phyloP scores from a whole-genome alignment of 768 basidiomycete species.

The Suillus alpinus region DNA sequence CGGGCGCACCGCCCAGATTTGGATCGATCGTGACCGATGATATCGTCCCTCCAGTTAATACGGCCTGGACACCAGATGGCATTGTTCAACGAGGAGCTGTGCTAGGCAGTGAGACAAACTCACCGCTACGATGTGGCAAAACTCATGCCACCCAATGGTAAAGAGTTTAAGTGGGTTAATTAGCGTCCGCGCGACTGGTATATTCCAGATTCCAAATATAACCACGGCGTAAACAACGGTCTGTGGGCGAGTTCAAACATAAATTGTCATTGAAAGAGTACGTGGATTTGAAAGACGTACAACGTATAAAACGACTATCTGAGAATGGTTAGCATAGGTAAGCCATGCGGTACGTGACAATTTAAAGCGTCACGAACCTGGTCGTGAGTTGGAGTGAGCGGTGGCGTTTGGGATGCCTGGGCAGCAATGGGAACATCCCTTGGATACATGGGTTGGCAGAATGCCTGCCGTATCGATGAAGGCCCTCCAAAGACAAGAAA shows the following conservation, averaged over 20 bases:
- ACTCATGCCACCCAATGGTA: slow-evolving; percentile 86
- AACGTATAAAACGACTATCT: slow-evolving; percentile 76
- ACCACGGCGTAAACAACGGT: slow-evolving; percentile 83
- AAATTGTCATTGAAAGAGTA: slow-evolving; percentile 5
- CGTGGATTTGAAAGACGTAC: slow-evolving; percentile 41
- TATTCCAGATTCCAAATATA: slow-evolving; percentile 86
- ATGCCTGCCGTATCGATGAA: slow-evolving; percentile 23
- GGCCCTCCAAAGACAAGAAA: slow-evolving; percentile 4
- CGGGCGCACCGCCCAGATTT: slow-evolving; percentile 61
- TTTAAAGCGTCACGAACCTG: slow-evolving; percentile 48
- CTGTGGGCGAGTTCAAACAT: slow-evolving; percentile 35
- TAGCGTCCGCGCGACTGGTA: slow-evolving; percentile 72
- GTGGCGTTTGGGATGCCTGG: slow-evolving; percentile 34
- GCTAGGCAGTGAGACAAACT: slow-evolving; percentile 26
- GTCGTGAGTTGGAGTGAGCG: slow-evolving; percentile 65
- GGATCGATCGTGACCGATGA: slow-evolving; percentile 83
- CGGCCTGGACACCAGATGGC: slow-evolving; percentile 45
- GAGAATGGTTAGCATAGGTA: slow-evolving; percentile 19
- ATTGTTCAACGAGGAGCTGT: slow-evolving; percentile 3
- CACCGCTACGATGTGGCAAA: slow-evolving; percentile 79
- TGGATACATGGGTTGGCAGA: slow-evolving; percentile 31
- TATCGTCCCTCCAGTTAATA: slow-evolving; percentile 77
- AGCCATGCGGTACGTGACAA: slow-evolving; percentile 19
- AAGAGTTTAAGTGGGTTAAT: slow-evolving; percentile 86
- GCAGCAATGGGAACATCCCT: slow-evolving; percentile 31